Conservation (phyloP, 2,329 filamentous ascomycete species). For the Cladophialophora bantiana region DNA sequence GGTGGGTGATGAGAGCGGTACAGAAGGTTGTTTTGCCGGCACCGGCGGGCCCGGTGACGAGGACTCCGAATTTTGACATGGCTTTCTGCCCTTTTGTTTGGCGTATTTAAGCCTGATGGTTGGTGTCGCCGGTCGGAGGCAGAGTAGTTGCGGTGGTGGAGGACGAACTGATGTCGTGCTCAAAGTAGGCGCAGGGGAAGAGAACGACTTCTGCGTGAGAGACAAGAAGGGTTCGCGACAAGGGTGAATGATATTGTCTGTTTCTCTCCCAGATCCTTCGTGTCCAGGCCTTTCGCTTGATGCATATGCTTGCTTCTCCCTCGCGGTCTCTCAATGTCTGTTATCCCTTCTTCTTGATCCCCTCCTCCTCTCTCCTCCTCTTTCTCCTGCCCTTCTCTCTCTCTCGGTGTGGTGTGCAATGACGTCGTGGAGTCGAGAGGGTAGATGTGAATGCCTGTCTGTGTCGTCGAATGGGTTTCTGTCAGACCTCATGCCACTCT, state of each 20-base stretch:
- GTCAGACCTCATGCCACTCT: slow-evolving; percentile 7
- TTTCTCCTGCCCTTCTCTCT: not conserved
- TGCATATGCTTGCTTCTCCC: not conserved
- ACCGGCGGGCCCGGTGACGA: slow-evolving; percentile 95
- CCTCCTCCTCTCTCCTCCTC: not conserved
- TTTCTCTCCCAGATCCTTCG: not conserved
- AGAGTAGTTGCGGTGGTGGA: not conserved
- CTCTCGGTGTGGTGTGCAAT: not conserved
- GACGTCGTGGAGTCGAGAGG: not conserved
- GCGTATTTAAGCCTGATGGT: not conserved
- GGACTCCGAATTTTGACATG: slow-evolving; percentile 93
- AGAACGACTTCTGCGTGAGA: not conserved
- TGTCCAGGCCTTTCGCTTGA: not conserved
- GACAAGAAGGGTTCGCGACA: not conserved
- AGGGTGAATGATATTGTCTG: not conserved
- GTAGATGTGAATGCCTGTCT: not conserved
- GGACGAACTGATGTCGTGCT: not conserved
- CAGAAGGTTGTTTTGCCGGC: slow-evolving; percentile 98
- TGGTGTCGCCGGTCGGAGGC: not conserved
- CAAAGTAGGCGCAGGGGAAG: not conserved
- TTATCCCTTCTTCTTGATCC: not conserved
- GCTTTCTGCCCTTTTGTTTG: not conserved
- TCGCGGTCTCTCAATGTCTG: not conserved
- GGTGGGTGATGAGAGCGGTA: slow-evolving; percentile 88
- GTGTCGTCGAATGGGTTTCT: not conserved